phyloP scores from a whole-genome alignment of 2,329 filamentous ascomycete species.

The Colletotrichum cordylinicola region DNA sequence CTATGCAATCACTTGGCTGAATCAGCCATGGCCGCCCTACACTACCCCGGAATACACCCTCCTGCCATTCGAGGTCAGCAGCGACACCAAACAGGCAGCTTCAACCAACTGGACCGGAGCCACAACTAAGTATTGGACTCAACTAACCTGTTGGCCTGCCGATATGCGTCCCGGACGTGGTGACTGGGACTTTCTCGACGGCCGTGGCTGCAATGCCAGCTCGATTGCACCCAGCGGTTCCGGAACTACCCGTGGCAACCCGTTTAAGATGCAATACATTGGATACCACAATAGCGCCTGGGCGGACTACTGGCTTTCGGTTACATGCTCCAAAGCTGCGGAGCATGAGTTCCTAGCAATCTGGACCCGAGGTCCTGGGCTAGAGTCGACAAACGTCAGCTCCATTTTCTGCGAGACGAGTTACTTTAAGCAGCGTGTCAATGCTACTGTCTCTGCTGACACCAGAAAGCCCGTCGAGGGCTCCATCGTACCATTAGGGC shows the following conservation, averaged over 20 bases:
- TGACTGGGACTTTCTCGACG: conserved; percentile 43
- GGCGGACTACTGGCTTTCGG: conserved; percentile 29
- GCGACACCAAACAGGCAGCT: neutral
- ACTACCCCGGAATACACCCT: conserved; percentile 48
- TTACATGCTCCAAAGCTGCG: conserved; percentile 37
- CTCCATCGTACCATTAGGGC: neutral
- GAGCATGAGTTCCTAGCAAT: conserved; percentile 45
- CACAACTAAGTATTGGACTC: conserved; percentile 38
- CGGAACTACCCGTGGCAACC: neutral
- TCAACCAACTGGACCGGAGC: conserved; percentile 31
- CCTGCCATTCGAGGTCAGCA: conserved; percentile 42
- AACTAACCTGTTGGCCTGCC: conserved; percentile 43
- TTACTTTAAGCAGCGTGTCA: conserved; percentile 52
- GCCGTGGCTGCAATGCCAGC: conserved; percentile 39
- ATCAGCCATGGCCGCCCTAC: conserved; percentile 47
- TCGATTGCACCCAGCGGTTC: conserved; percentile 8
- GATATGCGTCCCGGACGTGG: no score
- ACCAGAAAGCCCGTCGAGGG: conserved; percentile 12
- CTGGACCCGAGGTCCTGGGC: conserved; percentile 25
- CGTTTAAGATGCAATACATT: conserved; percentile 43
- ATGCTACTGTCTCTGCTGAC: conserved; percentile 37
- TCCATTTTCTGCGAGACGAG: conserved; percentile 45
- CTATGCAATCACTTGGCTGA: conserved; percentile 52
- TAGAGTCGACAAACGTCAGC: no score
- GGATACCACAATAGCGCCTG: conserved; percentile 44